Base-by-base conservation (phyloP, 1,139 yeast species). In the Lodderomyces oxycetoniae region DNA sequence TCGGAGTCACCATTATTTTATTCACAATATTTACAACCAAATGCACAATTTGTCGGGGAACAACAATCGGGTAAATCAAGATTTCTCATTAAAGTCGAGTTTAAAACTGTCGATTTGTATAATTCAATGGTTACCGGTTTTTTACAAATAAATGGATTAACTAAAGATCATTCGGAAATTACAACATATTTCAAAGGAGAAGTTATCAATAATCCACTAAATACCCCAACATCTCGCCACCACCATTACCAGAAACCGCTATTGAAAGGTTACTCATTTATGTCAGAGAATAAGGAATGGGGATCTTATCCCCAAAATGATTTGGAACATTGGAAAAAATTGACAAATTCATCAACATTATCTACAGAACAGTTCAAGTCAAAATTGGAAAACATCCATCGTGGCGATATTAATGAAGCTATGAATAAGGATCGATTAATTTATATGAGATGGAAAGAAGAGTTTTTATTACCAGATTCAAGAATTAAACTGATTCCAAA, bases 361-460 rank as follows among this genome's bases (percentile, higher is more conserved):
- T 39, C 50, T 26, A 46, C 46, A 31, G 53, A 40, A 4, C 56
- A 56, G 29, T 50, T 63, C 30, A 44, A 50, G 22, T 46, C 50
- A 16, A 55, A 55, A 34, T 52, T 68, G 32, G 45, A 45, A 15
- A 46, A 43, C 26, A 63, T 67, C 29, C 65, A 61, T 40, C 40
- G 49, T 10, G 65, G 64, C 14, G 41, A 50, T 21, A 57, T 56
- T 28, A 52, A 59, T 30, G 10, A 14, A 8, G 27, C 22, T 17
- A 11, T 10, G 3, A 26, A 27, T 30, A n/a, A 17, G 9, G 47
- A 50, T 30, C 61, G 59, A 13, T 76, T 68, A 49, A 61, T 89
- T 5, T 89, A 79, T 54, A 89, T 89, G 96, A 70, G 96, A 45
- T 89, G 96, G 96, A 89, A 89, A 57, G 97, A 89, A 55, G 77